Evolutionary conservation across 805 yeast species (phyloP).

Genomic region (Metschnikowia picachoensis): DNA sequence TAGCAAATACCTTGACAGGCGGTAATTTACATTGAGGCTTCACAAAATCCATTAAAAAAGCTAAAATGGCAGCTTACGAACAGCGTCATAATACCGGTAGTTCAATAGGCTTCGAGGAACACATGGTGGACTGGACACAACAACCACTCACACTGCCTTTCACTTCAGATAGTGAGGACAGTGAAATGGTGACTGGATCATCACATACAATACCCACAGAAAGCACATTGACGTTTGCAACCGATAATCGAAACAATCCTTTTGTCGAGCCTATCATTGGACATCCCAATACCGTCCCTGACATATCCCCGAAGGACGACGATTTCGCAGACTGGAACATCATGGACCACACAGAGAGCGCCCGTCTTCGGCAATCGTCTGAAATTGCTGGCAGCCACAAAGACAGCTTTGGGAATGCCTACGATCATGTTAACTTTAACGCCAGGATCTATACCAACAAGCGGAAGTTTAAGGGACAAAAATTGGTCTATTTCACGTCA

Average conservation of each 20-base stretch:
- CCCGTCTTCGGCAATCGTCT: slow-evolving; percentile 6
- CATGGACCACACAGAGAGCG: slow-evolving; percentile 10
- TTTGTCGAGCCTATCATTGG: neutral
- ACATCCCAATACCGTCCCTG: neutral
- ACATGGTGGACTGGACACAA: neutral
- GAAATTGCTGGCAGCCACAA: slow-evolving; percentile 2
- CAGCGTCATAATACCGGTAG: neutral
- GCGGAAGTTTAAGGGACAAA: slow-evolving; percentile 35
- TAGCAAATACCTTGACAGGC: too few species aligned
- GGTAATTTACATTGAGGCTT: too few species aligned
- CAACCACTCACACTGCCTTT: slow-evolving; percentile 2
- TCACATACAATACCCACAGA: neutral
- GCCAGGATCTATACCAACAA: slow-evolving; percentile 29
- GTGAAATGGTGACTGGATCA: neutral
- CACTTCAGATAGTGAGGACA: slow-evolving; percentile 2
- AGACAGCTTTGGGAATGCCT: slow-evolving; percentile 34
- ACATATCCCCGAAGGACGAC: slow-evolving; percentile 5
- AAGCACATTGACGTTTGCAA: neutral
- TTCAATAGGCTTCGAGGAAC: neutral
- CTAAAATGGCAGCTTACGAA: slow-evolving; percentile 3
- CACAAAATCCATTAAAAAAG: neutral
- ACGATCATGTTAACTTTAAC: slow-evolving; percentile 37
- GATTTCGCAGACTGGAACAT: slow-evolving; percentile 16
- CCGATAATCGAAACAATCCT: neutral
- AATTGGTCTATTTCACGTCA: slow-evolving; percentile 41